These are phyloP conservation scores for Neospermospora avenae DNA, from an alignment of 2,329 filamentous ascomycete species.

Conservation along the genomic window DNA sequence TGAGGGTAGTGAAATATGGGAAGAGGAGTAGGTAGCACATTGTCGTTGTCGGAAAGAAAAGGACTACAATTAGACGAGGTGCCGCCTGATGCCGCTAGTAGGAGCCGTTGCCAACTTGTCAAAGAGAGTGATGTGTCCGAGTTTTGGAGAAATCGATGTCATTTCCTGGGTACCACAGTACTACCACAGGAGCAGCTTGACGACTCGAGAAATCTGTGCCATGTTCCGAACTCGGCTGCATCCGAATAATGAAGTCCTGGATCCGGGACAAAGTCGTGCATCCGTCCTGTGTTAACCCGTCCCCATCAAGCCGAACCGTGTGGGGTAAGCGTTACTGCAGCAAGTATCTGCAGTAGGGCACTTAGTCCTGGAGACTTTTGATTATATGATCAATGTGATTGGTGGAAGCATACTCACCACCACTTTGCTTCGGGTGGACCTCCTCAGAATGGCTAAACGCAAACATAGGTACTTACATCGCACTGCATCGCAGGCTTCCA, in stretches of 20 bases:
- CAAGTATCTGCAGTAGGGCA: background rate
- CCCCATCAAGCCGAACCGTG: background rate
- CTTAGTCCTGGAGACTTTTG: background rate
- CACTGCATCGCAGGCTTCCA: background rate
- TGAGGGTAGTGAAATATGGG: no score
- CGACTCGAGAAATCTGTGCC: no score
- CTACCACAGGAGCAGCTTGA: no score
- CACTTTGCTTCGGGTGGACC: background rate
- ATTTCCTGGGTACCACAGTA: no score
- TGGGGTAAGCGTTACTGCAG: background rate
- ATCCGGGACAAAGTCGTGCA: background rate
- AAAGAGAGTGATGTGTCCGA: no score
- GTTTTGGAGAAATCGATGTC: no score
- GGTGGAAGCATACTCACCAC: background rate
- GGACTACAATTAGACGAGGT: background rate
- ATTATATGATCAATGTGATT: background rate
- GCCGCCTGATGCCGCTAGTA: no score
- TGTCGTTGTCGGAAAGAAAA: no score
- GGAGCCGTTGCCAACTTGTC: background rate
- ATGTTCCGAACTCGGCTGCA: no score
- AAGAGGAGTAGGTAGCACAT: no score
- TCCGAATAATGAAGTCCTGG: no score
- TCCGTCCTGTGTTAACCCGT: background rate
- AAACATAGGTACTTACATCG: background rate
- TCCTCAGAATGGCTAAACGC: background rate